Evolutionary conservation across 345 rosid genomes (phyloP), one percentile per base, ranked within the genome.

Genomic region (Ailanthus altissimus): DNA sequence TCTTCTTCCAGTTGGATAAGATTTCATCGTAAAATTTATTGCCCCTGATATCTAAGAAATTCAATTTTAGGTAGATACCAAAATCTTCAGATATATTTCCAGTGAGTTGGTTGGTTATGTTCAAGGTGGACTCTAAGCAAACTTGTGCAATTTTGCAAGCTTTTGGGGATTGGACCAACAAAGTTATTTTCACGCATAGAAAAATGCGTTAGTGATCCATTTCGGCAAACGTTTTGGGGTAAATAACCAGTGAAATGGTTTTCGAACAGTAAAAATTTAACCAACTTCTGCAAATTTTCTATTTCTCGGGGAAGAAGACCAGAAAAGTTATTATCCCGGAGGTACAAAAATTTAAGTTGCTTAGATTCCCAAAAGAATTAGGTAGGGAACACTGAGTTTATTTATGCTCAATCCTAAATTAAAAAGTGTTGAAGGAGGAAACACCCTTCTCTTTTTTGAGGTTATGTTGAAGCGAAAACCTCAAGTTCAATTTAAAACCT

Each of bases 131-230:
- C 76, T 62, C 80, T 78, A 32, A 8, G 0, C n/a, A 84, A 69
- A 13, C 76, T 73, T 0, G 63, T 43, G 20, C 84, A 81, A 5
- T 84, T 79, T 57, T 10, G 65, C 23, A 81, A 21, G 61, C 80
- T 66, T 59, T 15, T 0, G 1, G 85, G 80, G 6, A 84, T 45
- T 2, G 62, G 66, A 10, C 85, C 87, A 0, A 54, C 68, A 10
- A 84, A 64, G 23, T 63, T 4, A n/a, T 81, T 84, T 28, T 45
- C 25, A 0, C 3, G 0, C 0, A 54, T 64, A 6, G 59, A 1
- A 13, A 78, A 50, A 0, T 20, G 16, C 40, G 3, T 6, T 45
- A 83, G 77, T 7, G n/a, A 10, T 11, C 74, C 50, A 14, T 68
- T 60, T 10, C 12, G 38, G 25, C 83, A 83, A 20, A 77, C 38